Base-by-base conservation (phyloP, 2,329 filamentous ascomycete genomes). In the Emmonsia crescens region DNA sequence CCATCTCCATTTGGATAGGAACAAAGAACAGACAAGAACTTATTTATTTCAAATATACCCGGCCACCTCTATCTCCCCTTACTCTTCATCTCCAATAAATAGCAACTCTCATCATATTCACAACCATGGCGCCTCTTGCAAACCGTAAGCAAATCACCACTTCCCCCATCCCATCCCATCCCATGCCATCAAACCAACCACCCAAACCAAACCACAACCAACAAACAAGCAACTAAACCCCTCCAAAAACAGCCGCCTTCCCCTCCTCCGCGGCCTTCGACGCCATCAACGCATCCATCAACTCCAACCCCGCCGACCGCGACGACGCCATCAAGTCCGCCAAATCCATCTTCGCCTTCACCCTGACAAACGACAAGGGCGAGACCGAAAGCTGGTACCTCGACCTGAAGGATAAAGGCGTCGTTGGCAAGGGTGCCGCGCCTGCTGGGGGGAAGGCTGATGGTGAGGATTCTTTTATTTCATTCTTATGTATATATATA, bases 181-280 rank as follows among this genome's bases (percentile, higher is more conserved):
- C 21, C 33, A 40, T 42, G 21, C 36, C 62, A 62, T 57, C 61
- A n/a, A 33, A 31, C 52, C 36, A n/a, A 48, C 62, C 59, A 48
- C 62, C 42, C 29, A 55, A 57, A 52, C 38, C 40, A 52, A 55
- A 52, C n/a, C n/a, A n/a, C n/a, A 33, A 21, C 38, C 61, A 58
- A 52, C 62, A 38, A 31, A 52, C 24, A 46, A 46, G 31, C 44
- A 52, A 42, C 33, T 19, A 27, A 55, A 19, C 38, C 21, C 6
- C 66, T n/a, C n/a, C 57, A 33, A 57, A 27, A 19, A 48, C 68
- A 91, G 89, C 85, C 76, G 86, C 86, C 68, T 96, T 96, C 79
- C 93, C 94, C 67, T 85, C 93, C 72, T 97, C 94, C 63, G 86
- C 79, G 67, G 91, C 92, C 68, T 99, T 99, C 77, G 94, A 99